Percentiles rank a stretch among this genome's conserved stretches.
Evolutionary conservation across 805 yeast genomes (phyloP).

Genomic region (Metschnikowia matae): DNA sequence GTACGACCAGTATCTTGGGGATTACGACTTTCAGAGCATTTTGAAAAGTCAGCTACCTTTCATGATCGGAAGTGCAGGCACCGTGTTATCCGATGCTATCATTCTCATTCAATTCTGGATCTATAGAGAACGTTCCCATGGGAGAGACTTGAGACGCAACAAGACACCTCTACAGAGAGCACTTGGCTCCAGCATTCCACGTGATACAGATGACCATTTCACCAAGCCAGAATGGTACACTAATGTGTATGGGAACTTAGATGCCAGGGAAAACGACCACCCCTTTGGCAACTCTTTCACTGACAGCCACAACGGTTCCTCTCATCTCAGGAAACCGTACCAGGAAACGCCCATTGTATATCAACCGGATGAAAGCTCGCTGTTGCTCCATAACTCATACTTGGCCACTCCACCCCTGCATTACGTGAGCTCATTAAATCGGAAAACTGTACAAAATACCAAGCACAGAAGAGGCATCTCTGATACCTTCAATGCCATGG

Average conservation of each 20-base stretch:
- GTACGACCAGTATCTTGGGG: conserved; percentile 13
- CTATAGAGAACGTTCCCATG: conserved; percentile 6
- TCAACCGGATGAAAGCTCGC: conserved; percentile 10
- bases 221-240: conserved; percentile 40
- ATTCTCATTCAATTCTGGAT: conserved; percentile 34
- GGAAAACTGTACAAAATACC: neutral
- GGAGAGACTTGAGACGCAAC: neutral
- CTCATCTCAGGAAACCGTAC: neutral
- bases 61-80: conserved; percentile 21
- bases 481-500: conserved; percentile 19
- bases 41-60: conserved; percentile 20
- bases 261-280: neutral
- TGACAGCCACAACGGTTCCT: neutral
- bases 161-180: conserved; percentile 1
- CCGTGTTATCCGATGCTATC: conserved; percentile 25
- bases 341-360: conserved; percentile 1
- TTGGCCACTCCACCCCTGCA: conserved; percentile 16
- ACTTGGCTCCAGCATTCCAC: neutral
- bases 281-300: neutral
- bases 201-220: conserved; percentile 19
- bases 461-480: conserved; percentile 14
- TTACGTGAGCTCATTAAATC: conserved; percentile 15
- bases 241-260: conserved; percentile 12
- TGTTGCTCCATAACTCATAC: conserved; percentile 11
- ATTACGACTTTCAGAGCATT: conserved; percentile 13